phyloP scores from a whole-genome alignment of 352 stramenopile species.

The Blastocystis sp. region DNA sequence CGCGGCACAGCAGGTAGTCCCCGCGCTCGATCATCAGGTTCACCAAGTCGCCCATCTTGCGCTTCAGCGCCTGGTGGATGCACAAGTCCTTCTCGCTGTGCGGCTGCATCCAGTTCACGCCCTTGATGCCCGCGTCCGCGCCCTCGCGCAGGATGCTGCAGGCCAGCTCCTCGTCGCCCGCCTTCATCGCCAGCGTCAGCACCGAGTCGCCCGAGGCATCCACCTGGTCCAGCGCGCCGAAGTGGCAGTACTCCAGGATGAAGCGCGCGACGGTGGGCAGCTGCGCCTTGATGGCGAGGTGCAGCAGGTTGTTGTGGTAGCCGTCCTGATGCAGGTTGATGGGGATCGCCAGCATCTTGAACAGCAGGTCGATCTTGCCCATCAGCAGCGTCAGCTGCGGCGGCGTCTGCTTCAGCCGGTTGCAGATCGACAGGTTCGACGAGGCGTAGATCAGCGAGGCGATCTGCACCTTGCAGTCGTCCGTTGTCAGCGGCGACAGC shows the following conservation, averaged over 20 bases:
- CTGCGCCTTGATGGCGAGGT: slow-evolving; percentile 65
- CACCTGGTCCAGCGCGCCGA: slow-evolving; percentile 10
- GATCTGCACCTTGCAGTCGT: slow-evolving; percentile 38
- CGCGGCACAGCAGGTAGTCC: background rate
- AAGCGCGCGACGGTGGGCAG: slow-evolving; percentile 50
- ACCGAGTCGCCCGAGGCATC: slow-evolving; percentile 41
- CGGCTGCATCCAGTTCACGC: slow-evolving; percentile 21
- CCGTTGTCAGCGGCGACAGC: slow-evolving; percentile 20
- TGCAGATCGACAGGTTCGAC: slow-evolving; percentile 56
- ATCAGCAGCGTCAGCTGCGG: slow-evolving; percentile 37
- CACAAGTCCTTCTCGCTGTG: slow-evolving; percentile 30
- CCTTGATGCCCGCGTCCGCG: background rate
- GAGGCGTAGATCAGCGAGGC: slow-evolving; percentile 41
- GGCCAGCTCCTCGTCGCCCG: slow-evolving; percentile 64
- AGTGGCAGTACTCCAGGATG: slow-evolving; percentile 30
- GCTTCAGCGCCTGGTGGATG: slow-evolving; percentile 63
- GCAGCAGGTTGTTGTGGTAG: slow-evolving; percentile 43
- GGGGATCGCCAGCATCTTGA: slow-evolving; percentile 28
- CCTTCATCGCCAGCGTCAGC: slow-evolving; percentile 63
- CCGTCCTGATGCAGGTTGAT: slow-evolving; percentile 28
- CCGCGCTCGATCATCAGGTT: slow-evolving; percentile 40
- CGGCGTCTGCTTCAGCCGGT: slow-evolving; percentile 40
- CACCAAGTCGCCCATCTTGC: background rate
- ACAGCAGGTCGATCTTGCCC: slow-evolving; percentile 60
- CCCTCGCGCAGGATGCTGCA: slow-evolving; percentile 12